Conservation (phyloP, 2,329 filamentous ascomycete genomes). For the Phaeomoniella chlamydospora region DNA sequence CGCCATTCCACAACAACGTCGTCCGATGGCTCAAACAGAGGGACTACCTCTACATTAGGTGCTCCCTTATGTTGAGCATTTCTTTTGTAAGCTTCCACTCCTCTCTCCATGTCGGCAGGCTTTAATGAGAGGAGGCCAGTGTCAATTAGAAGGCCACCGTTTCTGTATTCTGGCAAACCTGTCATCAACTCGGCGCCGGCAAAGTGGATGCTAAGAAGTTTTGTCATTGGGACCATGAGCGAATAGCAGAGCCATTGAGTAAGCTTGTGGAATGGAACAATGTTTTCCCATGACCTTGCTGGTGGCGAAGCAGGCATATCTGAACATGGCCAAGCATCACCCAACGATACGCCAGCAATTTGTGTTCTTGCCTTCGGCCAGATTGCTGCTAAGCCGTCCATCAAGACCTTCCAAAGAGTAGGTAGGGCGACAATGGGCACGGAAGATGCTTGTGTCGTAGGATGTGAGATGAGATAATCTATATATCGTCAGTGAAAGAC, state of each 20-base stretch:
- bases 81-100: slow-evolving; percentile 52
- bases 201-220: slow-evolving; percentile 66
- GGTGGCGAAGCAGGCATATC: slow-evolving; percentile 59
- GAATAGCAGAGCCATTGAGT: slow-evolving; percentile 94
- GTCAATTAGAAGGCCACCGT: slow-evolving; percentile 77
- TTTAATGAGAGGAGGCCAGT: slow-evolving; percentile 70
- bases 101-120: slow-evolving; percentile 51
- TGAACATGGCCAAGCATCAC: slow-evolving; percentile 86
- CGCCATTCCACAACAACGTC: slow-evolving; percentile 72
- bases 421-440: slow-evolving; percentile 76
- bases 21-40: slow-evolving; percentile 57
- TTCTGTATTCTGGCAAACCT: slow-evolving; percentile 81
- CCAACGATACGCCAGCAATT: slow-evolving; percentile 74
- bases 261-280: slow-evolving; percentile 84
- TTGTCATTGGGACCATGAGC: slow-evolving; percentile 80
- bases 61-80: slow-evolving; percentile 60
- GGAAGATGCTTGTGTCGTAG: slow-evolving; percentile 75
- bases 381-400: slow-evolving; percentile 72
- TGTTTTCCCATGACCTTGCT: slow-evolving; percentile 59
- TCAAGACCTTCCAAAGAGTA: slow-evolving; percentile 79
- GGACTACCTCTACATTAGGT: slow-evolving; percentile 58
- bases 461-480: slow-evolving; percentile 90
- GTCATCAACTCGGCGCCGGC: slow-evolving; percentile 70
- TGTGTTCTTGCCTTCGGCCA: slow-evolving; percentile 80
- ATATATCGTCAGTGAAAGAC: slow-evolving; percentile 2